Percentiles rank a stretch among this genome's conserved stretches.
Conservation (phyloP, 257 asterid genomes). For the Avicennia marina region DNA sequence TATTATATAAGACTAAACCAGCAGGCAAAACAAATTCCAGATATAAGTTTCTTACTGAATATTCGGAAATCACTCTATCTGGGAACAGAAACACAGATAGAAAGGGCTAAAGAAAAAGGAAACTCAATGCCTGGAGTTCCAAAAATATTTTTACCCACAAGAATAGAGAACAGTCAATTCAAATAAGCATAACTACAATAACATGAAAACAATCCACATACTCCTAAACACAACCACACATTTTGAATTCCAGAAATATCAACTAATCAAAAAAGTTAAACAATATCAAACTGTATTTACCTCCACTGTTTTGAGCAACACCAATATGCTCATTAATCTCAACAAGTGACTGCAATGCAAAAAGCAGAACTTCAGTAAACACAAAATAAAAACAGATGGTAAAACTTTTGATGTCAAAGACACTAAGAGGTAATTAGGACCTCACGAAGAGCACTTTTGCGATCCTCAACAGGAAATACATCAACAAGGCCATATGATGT, state of each 20-base stretch:
- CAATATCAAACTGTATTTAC: constrained; percentile 36
- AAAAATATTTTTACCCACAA: constrained; percentile 6
- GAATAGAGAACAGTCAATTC: background rate
- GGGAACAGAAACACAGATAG: background rate
- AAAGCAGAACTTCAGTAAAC: constrained; percentile 26
- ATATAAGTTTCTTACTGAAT: constrained; percentile 3
- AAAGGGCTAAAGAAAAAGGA: constrained; percentile 2
- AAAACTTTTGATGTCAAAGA: constrained; percentile 8
- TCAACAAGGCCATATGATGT: constrained; percentile 95
- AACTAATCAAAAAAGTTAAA: constrained; percentile 17
- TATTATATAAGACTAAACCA: constrained; percentile 4
- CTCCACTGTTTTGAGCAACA: constrained; percentile 82
- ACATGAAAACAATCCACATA: background rate
- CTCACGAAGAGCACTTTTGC: constrained; percentile 91
- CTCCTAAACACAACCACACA: constrained; percentile 1
- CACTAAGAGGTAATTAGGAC: constrained; percentile 25
- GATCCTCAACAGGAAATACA: constrained; percentile 89
- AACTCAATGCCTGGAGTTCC: constrained; percentile 14
- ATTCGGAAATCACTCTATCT: constrained; percentile 4
- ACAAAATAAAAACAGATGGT: constrained; percentile 16
- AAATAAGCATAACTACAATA: background rate
- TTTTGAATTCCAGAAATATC: constrained; percentile 10
- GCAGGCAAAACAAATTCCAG: background rate
- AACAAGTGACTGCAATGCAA: constrained; percentile 68
- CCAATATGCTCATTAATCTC: constrained; percentile 71